These are phyloP conservation scores for Oropetium thomaeum DNA, from an alignment of 176 grass and related monocot species.

Conservation along the genomic window DNA sequence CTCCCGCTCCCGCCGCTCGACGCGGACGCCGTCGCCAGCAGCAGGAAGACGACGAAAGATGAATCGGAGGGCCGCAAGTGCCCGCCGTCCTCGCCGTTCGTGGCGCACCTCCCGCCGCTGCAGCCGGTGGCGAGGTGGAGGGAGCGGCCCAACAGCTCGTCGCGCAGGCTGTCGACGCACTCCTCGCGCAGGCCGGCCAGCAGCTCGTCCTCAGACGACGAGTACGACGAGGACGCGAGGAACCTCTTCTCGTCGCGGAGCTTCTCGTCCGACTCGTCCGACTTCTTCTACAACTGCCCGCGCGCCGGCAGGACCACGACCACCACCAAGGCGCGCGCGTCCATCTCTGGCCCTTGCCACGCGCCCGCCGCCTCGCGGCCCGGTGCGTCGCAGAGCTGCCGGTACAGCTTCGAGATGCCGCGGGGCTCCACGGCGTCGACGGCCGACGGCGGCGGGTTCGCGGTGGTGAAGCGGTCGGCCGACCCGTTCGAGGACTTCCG, in stretches of 20 bases:
- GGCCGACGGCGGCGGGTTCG: slow-evolving; percentile 54
- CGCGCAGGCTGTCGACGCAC: slow-evolving; percentile 27
- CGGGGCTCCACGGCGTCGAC: slow-evolving; percentile 28
- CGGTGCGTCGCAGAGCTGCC: slow-evolving; percentile 42
- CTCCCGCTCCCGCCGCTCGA: slow-evolving; percentile 28
- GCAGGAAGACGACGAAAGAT: slow-evolving; percentile 37
- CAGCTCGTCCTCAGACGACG: slow-evolving; percentile 48
- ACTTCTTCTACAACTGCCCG: slow-evolving; percentile 67
- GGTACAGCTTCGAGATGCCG: slow-evolving; percentile 46
- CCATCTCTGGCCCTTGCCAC: slow-evolving; percentile 48
- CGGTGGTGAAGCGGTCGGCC: slow-evolving; percentile 68
- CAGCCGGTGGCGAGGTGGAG: slow-evolving; percentile 24
- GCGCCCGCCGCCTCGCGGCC: background rate
- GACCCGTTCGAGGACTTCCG: slow-evolving; percentile 85
- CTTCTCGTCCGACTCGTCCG: slow-evolving; percentile 80
- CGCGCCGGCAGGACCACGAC: background rate
- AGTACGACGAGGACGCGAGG: slow-evolving; percentile 42
- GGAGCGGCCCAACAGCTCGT: background rate
- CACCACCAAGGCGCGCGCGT: slow-evolving; percentile 21
- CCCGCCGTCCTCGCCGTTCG: slow-evolving; percentile 61
- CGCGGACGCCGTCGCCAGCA: background rate
- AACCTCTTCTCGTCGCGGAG: slow-evolving; percentile 71
- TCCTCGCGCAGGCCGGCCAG: slow-evolving; percentile 37
- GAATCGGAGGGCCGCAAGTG: slow-evolving; percentile 69
- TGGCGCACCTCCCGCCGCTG: background rate